Evolutionary conservation across 2,329 filamentous ascomycete genomes (phyloP).

Genomic region (Fusarium phyllophilum): DNA sequence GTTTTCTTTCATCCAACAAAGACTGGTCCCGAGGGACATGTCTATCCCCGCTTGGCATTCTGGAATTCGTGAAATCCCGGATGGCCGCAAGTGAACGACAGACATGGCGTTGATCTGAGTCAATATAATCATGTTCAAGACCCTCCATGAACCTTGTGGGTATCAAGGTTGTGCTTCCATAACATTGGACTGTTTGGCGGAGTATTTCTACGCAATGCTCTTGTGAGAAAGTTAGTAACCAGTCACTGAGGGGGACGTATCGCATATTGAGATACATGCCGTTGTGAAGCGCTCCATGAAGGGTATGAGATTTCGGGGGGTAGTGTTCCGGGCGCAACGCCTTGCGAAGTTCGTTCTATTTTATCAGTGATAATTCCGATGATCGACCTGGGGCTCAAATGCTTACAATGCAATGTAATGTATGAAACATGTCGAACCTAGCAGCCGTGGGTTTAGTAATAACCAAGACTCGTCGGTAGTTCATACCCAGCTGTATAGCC

Average conservation of each 20-base stretch:
- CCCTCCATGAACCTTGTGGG: not conserved
- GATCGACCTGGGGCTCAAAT: accelerated
- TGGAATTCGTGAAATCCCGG: not conserved
- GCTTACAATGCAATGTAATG: not conserved
- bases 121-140: not conserved
- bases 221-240: not conserved
- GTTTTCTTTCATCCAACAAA: not conserved
- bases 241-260: accelerated
- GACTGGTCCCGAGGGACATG: not conserved
- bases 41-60: not conserved
- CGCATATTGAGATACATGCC: not conserved
- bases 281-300: not conserved
- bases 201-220: not conserved
- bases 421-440: not conserved
- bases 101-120: not conserved
- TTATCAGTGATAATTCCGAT: accelerated
- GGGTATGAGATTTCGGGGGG: not conserved
- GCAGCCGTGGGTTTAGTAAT: not conserved
- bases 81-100: not conserved
- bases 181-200: not conserved
- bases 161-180: not conserved
- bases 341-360: not conserved
- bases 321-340: not conserved
- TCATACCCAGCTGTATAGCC: not conserved
- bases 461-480: accelerated